These are phyloP conservation scores for Suillus subluteus DNA, from an alignment of 768 basidiomycete genomes.

Conservation along the genomic window DNA sequence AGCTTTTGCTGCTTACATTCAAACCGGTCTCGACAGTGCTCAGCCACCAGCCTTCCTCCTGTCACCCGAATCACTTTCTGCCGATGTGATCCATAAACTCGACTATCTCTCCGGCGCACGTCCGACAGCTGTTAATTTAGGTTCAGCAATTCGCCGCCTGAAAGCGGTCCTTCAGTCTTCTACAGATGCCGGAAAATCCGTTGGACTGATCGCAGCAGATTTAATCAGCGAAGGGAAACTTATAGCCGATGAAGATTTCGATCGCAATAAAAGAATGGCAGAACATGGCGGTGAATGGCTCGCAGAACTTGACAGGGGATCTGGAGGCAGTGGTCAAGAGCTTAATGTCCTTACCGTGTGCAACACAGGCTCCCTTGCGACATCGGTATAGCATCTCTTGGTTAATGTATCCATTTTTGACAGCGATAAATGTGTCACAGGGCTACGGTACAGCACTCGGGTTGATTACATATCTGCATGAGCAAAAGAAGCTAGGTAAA, in stretches of 20 bases:
- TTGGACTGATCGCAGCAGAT: constrained; percentile 51
- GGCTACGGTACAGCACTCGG: constrained; percentile 96
- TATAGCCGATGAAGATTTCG: constrained; percentile 88
- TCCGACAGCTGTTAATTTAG: constrained; percentile 97
- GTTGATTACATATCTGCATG: constrained; percentile 87
- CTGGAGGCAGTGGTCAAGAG: constrained; percentile 44
- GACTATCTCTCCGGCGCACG: constrained; percentile 82
- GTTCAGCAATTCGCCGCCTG: constrained; percentile 81
- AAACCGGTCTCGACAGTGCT: constrained; percentile 49
- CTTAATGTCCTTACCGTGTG: constrained; percentile 92
- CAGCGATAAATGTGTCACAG: constrained; percentile 40
- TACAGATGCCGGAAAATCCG: constrained; percentile 43
- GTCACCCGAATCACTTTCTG: constrained; percentile 53
- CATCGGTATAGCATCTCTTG: constrained; percentile 61
- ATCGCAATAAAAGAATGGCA: constrained; percentile 84
- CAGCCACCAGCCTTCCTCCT: constrained; percentile 58
- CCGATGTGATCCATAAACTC: constrained; percentile 60
- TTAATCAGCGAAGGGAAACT: constrained; percentile 72
- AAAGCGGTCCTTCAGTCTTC: constrained; percentile 46
- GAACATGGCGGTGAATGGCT: constrained; percentile 89
- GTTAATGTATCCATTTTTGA: constrained; percentile 6
- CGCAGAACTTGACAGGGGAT: constrained; percentile 48
- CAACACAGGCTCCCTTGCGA: constrained; percentile 96
- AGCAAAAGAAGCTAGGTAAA: constrained; percentile 71
- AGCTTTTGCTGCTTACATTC: constrained; percentile 68